phyloP scores from a whole-genome alignment of 192 early-diverging fungal genomes.

The Polychytrium aggregatum region DNA sequence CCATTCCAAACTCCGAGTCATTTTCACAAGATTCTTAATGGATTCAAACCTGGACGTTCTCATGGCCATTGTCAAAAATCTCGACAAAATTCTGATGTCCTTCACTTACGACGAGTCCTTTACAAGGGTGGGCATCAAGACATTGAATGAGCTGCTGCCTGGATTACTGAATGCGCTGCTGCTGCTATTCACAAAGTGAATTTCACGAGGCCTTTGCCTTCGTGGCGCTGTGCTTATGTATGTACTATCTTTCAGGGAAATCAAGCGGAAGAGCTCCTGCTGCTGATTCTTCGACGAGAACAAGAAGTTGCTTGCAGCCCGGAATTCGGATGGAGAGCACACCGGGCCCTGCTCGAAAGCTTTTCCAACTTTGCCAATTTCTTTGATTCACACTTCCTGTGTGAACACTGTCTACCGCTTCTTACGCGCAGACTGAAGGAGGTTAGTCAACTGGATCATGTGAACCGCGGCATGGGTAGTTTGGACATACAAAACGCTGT shows the following conservation, averaged over 20 bases:
- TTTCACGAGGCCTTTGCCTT: no score
- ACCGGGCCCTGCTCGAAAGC: slow-evolving; percentile 22
- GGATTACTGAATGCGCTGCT: no score
- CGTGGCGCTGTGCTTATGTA: no score
- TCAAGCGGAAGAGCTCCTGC: slow-evolving; percentile 31
- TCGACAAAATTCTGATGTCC: slow-evolving; percentile 14
- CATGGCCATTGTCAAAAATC: slow-evolving; percentile 15
- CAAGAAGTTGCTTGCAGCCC: no score
- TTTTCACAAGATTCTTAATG: slow-evolving; percentile 20
- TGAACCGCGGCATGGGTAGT: no score
- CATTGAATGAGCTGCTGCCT: no score
- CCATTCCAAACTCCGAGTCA: slow-evolving; percentile 9
- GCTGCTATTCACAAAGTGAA: no score
- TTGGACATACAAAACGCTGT: no score
- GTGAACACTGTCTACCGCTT: slow-evolving; percentile 31
- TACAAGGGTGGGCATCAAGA: slow-evolving; percentile 8
- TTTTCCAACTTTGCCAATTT: slow-evolving; percentile 30
- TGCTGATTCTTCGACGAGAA: slow-evolving; percentile 28
- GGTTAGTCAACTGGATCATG: no score
- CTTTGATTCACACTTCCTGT: slow-evolving; percentile 30
- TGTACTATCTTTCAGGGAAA: no score
- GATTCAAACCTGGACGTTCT: slow-evolving; percentile 24
- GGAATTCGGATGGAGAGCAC: slow-evolving; percentile 30
- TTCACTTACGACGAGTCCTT: slow-evolving; percentile 18
- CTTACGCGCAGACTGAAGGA: no score